phyloP scores from a whole-genome alignment of 805 yeast genomes.

The Phaffomyces opuntiae region DNA sequence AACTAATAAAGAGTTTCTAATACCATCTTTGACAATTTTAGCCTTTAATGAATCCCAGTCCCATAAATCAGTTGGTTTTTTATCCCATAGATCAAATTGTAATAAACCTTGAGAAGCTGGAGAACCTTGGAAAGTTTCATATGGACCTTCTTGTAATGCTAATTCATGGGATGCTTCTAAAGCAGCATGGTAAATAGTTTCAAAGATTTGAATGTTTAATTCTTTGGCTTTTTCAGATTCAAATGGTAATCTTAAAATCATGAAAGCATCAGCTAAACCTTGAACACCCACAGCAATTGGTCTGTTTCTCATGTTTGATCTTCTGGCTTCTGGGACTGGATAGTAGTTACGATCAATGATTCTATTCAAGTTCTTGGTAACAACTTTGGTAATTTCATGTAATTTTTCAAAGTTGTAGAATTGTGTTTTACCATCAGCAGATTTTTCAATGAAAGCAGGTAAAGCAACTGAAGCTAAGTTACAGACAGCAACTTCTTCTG shows the following conservation, averaged over 20 bases:
- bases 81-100: constrained; percentile 85
- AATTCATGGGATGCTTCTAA: constrained; percentile 81
- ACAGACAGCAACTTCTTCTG: constrained; percentile 94
- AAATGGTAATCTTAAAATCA: constrained; percentile 75
- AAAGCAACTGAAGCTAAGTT: constrained; percentile 87
- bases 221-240: constrained; percentile 73
- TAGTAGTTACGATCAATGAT: constrained; percentile 82
- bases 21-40: constrained; percentile 53
- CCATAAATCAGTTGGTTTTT: constrained; percentile 70
- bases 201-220: constrained; percentile 81
- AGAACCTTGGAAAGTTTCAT: constrained; percentile 71
- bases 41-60: constrained; percentile 76
- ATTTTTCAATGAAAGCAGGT: constrained; percentile 61
- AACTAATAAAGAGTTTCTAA: constrained; percentile 80
- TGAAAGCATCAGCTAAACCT: constrained; percentile 88
- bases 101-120: constrained; percentile 83
- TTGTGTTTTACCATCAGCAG: constrained; percentile 36
- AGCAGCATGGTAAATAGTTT: constrained; percentile 93
- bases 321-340: constrained; percentile 72
- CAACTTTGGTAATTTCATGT: constrained; percentile 70
- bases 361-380: constrained; percentile 70
- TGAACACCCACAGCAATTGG: constrained; percentile 99
- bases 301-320: constrained; percentile 75
- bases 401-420: constrained; percentile 66
- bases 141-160: constrained; percentile 63